Conservation (phyloP, 2,329 filamentous ascomycete genomes). For the Chaetomiaceae sp. region DNA sequence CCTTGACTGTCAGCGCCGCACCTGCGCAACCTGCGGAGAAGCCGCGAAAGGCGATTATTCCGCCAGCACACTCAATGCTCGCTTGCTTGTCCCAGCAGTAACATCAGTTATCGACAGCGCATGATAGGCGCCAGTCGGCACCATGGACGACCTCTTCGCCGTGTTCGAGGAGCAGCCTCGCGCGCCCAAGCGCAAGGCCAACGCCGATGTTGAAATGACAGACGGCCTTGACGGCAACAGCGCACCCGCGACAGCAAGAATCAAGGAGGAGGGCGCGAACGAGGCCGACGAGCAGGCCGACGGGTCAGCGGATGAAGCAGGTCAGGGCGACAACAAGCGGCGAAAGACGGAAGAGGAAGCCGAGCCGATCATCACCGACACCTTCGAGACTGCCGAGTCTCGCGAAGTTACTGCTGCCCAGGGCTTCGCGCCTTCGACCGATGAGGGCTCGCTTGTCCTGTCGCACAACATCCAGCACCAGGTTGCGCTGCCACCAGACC, state of each 20-base stretch:
- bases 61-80: neutral
- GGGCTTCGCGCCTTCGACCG: constrained; percentile 54
- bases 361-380: constrained; percentile 81
- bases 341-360: constrained; percentile 57
- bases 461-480: constrained; percentile 99
- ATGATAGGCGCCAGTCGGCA: constrained; percentile 4
- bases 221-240: constrained; percentile 34
- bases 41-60: neutral
- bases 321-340: constrained; percentile 51
- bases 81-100: no score
- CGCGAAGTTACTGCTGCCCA: constrained; percentile 78
- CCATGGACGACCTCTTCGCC: constrained; percentile 75
- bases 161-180: constrained; percentile 67
- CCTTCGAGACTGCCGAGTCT: constrained; percentile 91
- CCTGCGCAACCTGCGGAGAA: no score
- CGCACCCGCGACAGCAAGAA: constrained; percentile 22
- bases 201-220: constrained; percentile 36
- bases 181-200: constrained; percentile 36
- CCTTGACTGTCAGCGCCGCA: no score
- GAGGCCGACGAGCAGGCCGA: no score
- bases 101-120: constrained; percentile 17
- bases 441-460: constrained; percentile 69
- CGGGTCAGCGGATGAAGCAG: constrained; percentile 22
- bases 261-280: no score
- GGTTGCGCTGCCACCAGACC: constrained; percentile 86